These are phyloP conservation scores for Haplosporangium gracile DNA, from an alignment of 192 early-diverging fungal species.

Conservation along the genomic window DNA sequence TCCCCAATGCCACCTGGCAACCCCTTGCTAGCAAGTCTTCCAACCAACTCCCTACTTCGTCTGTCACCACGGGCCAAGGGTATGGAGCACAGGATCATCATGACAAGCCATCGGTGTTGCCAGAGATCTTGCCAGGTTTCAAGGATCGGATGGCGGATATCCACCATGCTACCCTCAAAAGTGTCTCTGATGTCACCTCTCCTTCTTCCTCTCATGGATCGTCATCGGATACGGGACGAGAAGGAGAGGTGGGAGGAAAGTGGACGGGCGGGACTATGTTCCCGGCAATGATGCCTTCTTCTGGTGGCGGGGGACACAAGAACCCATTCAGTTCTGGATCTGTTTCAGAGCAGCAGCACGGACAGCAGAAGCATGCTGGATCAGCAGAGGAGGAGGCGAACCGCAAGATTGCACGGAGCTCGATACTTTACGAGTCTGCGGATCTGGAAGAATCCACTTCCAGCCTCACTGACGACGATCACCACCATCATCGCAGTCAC, in stretches of 20 bases:
- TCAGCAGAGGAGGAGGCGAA: conserved; percentile 6
- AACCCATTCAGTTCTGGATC: not conserved
- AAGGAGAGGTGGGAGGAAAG: not conserved
- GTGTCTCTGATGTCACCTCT: not conserved
- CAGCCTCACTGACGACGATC: conserved; percentile 5
- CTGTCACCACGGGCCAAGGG: not conserved
- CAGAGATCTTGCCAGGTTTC: conserved; percentile 48
- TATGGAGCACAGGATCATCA: conserved; percentile 25
- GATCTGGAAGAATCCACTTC: conserved; percentile 14
- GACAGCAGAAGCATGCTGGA: conserved; percentile 1
- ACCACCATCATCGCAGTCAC: not conserved
- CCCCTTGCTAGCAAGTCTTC: conserved; percentile 35
- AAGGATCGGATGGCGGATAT: conserved; percentile 45
- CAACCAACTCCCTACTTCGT: conserved; percentile 31
- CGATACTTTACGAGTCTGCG: conserved; percentile 51
- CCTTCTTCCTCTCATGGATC: not conserved
- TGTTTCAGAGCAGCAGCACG: conserved; percentile 3
- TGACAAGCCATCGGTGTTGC: conserved; percentile 42
- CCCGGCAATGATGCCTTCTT: conserved; percentile 5
- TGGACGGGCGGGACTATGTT: conserved; percentile 47
- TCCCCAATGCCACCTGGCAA: conserved; percentile 20
- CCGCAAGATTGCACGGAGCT: conserved; percentile 31
- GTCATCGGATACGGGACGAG: not conserved
- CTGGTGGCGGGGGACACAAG: not conserved
- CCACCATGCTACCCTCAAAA: conserved; percentile 34